Percentiles rank a stretch among this genome's conserved stretches.
Evolutionary conservation across 2,329 filamentous ascomycete genomes (phyloP).

Genomic region (Xylariaceae sp.): DNA sequence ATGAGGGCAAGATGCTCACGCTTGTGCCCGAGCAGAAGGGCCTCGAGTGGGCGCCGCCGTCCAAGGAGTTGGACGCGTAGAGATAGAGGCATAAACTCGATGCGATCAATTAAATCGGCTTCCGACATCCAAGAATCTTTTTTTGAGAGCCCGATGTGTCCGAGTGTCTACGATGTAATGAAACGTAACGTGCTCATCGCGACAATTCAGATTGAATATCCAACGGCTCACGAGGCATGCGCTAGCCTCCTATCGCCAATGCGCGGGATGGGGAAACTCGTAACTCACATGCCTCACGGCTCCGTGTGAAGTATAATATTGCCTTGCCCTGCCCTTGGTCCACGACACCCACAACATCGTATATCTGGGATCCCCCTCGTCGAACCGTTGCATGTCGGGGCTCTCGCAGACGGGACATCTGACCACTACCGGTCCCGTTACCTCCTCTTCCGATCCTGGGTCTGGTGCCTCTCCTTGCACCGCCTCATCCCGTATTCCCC

Average conservation of each 20-base stretch:
- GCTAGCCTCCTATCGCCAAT: not conserved
- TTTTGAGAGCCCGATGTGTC: no score
- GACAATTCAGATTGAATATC: no score
- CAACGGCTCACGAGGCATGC: no score
- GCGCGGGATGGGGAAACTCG: slow-evolving; percentile 8
- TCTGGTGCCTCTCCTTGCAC: no score
- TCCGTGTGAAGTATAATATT: slow-evolving; percentile 1
- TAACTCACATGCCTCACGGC: slow-evolving; percentile 12
- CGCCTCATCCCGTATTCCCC: no score
- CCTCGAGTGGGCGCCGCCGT: slow-evolving; percentile 23
- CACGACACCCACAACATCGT: slow-evolving; percentile 7
- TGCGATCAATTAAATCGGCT: no score
- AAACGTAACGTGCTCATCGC: no score
- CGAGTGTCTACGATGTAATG: no score
- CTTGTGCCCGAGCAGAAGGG: slow-evolving; percentile 55
- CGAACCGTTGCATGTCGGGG: not conserved
- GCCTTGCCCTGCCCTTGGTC: slow-evolving; percentile 7
- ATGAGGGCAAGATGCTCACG: slow-evolving; percentile 53
- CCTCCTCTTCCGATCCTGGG: no score
- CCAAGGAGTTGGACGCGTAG: slow-evolving; percentile 1
- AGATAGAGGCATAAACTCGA: not conserved
- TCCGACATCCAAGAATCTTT: no score
- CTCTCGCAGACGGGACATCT: slow-evolving; percentile 7
- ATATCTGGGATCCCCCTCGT: slow-evolving; percentile 1
- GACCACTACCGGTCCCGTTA: no score